phyloP scores from a whole-genome alignment of 164 flowering plant species.

The Vitis amurensis region DNA sequence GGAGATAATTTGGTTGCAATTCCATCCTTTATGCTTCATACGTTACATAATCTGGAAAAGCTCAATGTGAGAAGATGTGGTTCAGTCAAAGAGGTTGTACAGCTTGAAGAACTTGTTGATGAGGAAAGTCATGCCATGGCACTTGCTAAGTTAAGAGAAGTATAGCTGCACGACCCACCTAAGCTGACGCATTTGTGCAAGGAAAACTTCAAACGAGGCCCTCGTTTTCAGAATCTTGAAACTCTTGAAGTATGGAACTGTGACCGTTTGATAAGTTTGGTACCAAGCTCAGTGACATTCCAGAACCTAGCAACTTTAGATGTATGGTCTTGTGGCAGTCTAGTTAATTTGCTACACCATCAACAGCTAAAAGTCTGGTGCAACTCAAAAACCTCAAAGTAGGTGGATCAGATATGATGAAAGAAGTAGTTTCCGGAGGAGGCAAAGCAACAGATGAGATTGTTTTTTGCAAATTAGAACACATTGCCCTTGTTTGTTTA shows the following conservation, averaged over 20 bases:
- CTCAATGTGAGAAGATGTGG: too few species aligned
- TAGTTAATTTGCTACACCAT: not conserved
- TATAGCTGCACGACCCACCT: not conserved
- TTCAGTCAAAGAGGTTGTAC: too few species aligned
- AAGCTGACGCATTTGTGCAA: not conserved
- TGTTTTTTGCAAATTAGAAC: not conserved
- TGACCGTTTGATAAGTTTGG: not conserved
- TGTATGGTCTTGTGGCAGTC: not conserved
- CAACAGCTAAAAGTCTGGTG: not conserved
- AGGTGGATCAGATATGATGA: not conserved
- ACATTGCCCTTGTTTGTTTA: not conserved
- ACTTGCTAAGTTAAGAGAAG: too few species aligned
- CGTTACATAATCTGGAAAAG: too few species aligned
- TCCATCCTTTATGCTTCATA: too few species aligned
- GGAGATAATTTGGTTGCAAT: too few species aligned
- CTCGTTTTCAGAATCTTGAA: not conserved
- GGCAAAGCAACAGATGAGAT: not conserved
- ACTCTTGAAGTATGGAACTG: not conserved
- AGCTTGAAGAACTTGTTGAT: too few species aligned
- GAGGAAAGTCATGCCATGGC: too few species aligned
- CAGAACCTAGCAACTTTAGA: not conserved
- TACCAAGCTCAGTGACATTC: not conserved
- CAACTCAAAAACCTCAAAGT: not conserved
- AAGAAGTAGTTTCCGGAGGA: not conserved
- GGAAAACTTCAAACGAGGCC: not conserved